Evolutionary conservation across 2,329 filamentous ascomycete species (phyloP), one percentile per base, ranked within the genome.

Genomic region (Geosmithia flava): DNA sequence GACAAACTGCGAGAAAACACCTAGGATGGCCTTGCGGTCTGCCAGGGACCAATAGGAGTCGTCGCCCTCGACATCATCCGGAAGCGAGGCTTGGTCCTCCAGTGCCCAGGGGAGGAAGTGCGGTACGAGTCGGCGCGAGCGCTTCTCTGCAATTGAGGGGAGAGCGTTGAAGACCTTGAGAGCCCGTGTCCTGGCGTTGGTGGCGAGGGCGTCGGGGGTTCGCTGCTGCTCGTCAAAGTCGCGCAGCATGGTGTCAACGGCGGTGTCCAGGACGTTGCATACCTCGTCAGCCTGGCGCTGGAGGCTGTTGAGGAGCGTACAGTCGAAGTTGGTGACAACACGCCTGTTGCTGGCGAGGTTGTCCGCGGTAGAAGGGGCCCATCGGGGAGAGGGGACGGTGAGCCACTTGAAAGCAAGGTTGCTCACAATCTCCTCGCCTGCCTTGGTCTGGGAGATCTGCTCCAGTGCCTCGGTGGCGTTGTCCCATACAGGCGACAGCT

Each of bases 401-500:
- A 97, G 68, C 90, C 91, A 97, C 47, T 78, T 71, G 57, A 96
- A 87, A 0, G 85, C 83, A 47, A 91, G 70, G 2, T 78, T 73
- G 2, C 83, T 80, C 39, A 96, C 74, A 17, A 76, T 69, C 30
- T 83, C 80, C 59, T 96, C 89, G 20, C 87, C 88, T 40, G 69
- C 65, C 53, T 84, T 82, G 20, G 74, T 75, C 54, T 86, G 76
- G 19, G 81, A 77, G 48, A 98, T 81, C 47, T 83, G 74, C 57
- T 87, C 85, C 58, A 98, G 67, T 1, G 86, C 81, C 48, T 81
- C 76, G 46, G 84, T 80, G 1, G 87, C 78, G 56, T 95, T 87
- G 51, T 95, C 87, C 87, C 91, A 96, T 6, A 94, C 72, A 37
- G 88, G 88, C 1, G 89, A 78, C 53, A 96, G 73, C 55, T 85